Evolutionary conservation across 2,329 filamentous ascomycete genomes (phyloP), one percentile per base, ranked within the genome.

Genomic region (Penicillium brevicompactum): DNA sequence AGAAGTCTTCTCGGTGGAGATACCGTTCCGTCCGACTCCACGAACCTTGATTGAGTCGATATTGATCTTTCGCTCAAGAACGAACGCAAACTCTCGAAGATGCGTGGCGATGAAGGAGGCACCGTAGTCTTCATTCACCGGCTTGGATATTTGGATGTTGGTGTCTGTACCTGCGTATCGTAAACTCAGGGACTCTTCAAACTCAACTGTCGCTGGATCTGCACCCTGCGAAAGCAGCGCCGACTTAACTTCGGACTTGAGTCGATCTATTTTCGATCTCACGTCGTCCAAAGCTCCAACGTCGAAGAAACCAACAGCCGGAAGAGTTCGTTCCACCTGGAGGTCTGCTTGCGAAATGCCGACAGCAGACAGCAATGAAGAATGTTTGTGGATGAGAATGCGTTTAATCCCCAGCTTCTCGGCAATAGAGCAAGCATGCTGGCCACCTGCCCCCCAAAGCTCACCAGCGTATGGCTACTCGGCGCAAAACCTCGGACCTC

Each of bases 401-500:
- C 69, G 67, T 4, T 62, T 66, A 16, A 80, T 78, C 0, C 75
- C 74, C 0, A 80, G 67, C 1, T 73, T 70, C 8, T 70, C 63
- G 0, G 76, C 77, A 38, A 80, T 77, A 0, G 70, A 37, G 34
- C 34, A 75, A 0, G 78, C 77, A 53, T 80, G 77, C 37, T 73
- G 70, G 5, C 70, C 70, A 40, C 70, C 70, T 16, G 70, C 70
- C 16, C 70, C 70, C 70, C 70, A 18, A 73, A 72, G 30, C 61
- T 66, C 21, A 57, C 63, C 8, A 73, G 58, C 14, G 68, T 59
- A 34, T 73, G 70, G 1, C 58, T 56, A 5, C 64, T 53, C 4
- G 66, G 64, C n/a, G 66, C 65, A 62, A 94, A 91, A 0, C 92
- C 92, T 72, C 93, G 91, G 16, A 91, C 92, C 72, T 97, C 92